These are phyloP conservation scores for Firmiana major DNA, from an alignment of 345 rosid species.

Conservation along the genomic window DNA sequence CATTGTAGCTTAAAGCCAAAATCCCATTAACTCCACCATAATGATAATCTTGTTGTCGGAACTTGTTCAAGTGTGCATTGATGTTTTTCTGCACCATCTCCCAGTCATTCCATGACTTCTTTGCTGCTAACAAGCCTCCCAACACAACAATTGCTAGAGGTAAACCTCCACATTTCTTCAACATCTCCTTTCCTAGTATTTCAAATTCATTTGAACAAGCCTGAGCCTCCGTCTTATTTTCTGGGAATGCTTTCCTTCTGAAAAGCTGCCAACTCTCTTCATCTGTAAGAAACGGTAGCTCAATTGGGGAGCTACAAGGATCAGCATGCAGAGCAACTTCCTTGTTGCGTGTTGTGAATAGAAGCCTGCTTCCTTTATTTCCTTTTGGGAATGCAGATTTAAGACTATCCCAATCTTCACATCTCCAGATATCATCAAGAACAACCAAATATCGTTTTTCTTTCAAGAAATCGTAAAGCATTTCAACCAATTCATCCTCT, in stretches of 20 bases:
- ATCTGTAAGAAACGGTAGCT: neutral
- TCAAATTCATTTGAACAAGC: neutral
- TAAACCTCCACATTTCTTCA: slow-evolving; percentile 16
- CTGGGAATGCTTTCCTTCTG: neutral
- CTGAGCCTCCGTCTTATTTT: neutral
- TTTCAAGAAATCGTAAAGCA: neutral
- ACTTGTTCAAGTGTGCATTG: neutral
- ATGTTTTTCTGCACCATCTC: neutral
- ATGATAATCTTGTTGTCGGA: neutral
- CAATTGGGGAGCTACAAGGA: neutral
- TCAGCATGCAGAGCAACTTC: neutral
- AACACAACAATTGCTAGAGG: slow-evolving; percentile 21
- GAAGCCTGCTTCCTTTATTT: neutral
- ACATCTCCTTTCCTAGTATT: slow-evolving; percentile 5
- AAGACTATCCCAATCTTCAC: neutral
- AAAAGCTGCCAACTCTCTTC: slow-evolving; percentile 13
- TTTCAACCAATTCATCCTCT: neutral
- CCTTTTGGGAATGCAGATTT: slow-evolving; percentile 10
- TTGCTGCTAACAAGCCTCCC: slow-evolving; percentile 13
- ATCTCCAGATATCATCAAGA: slow-evolving; percentile 16
- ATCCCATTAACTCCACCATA: slow-evolving; percentile 6
- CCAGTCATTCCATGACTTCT: neutral
- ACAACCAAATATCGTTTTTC: slow-evolving; percentile 2
- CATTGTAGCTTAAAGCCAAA: slow-evolving; percentile 29
- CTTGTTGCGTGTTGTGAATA: neutral